Base-by-base conservation (phyloP, 2,329 filamentous ascomycete species). In the Microsporum canis region DNA sequence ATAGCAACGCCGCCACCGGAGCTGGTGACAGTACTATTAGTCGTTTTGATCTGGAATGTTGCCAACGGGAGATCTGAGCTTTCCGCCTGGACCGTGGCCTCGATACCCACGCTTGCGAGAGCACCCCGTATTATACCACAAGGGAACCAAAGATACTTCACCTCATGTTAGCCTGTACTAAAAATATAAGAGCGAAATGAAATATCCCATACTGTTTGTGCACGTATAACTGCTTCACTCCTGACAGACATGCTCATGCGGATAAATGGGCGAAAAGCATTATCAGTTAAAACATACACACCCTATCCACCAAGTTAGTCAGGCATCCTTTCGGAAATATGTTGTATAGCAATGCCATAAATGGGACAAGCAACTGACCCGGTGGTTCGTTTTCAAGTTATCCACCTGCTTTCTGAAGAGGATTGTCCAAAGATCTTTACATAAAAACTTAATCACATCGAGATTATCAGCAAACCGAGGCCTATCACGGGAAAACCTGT, bases 391-490 rank as follows among this genome's bases (percentile, higher is more conserved):
- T 77, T 99, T 99, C 55, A 99, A 81, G 72, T 99, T 99, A 75
- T 99, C 94, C 70, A 99, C 89, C 74, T 97, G 95, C 76, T 99
- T 99, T 72, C 89, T 83, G 75, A 96, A 99, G 14, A 96, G 84
- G 23, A 97, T 80, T 38, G 85, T 91, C 94, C 94, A 99, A 51
- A 99, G 81, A 73, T 99, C 94, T 78, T 99, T 99, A 83, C 94
- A 99, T 57, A 99, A 80, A 71, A 99, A 97, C 74, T 99, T 99
- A 73, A 99, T 99, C 57, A 91, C 88, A 71, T 97, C 94, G 47
- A 99, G 84, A 3, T 91, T 91, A 68, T 96, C 91, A 64, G 87
- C 89, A 71, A 96, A 95, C 57, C 91, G 88, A 45, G 92, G 90
- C 58, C 90, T 82, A 72, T 95, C 88, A 70, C 72, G 70, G 31